Conservation (phyloP, 305 asterid species). For the Solanum hybrid region DNA sequence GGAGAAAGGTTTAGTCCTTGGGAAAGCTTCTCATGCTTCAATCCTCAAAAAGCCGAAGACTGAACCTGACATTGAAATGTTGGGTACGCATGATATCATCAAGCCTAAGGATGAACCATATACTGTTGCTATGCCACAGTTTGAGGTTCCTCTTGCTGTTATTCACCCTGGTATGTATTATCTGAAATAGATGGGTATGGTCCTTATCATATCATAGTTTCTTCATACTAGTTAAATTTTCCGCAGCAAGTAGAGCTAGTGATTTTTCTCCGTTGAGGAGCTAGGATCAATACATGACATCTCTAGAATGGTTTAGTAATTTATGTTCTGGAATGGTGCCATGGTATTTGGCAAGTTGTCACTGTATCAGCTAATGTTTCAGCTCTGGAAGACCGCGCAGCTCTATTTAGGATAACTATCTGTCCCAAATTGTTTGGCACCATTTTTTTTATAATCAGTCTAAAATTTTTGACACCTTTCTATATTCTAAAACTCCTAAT, state of each 20-base stretch:
- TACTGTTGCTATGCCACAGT: constrained; percentile 17
- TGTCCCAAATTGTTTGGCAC: neutral
- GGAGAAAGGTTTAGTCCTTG: constrained; percentile 27
- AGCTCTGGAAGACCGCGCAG: neutral
- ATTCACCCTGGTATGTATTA: constrained; percentile 32
- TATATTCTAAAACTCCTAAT: neutral
- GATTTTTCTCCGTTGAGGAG: neutral
- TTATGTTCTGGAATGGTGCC: neutral
- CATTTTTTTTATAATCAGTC: neutral
- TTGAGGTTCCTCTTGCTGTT: constrained; percentile 22
- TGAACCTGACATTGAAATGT: constrained; percentile 12
- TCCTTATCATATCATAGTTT: neutral
- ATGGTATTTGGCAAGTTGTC: neutral
- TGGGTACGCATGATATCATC: constrained; percentile 21
- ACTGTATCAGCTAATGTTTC: neutral
- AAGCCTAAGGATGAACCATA: constrained; percentile 33
- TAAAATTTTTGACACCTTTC: neutral
- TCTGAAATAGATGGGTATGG: neutral
- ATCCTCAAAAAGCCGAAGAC: constrained; percentile 25
- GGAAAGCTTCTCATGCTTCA: constrained; percentile 21
- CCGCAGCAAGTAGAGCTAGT: neutral
- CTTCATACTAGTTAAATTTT: neutral
- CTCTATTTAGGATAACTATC: neutral
- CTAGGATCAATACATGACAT: neutral
- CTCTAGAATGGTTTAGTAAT: neutral